phyloP scores from a whole-genome alignment of 257 asterid species.

The Anisodus acutangulus region DNA sequence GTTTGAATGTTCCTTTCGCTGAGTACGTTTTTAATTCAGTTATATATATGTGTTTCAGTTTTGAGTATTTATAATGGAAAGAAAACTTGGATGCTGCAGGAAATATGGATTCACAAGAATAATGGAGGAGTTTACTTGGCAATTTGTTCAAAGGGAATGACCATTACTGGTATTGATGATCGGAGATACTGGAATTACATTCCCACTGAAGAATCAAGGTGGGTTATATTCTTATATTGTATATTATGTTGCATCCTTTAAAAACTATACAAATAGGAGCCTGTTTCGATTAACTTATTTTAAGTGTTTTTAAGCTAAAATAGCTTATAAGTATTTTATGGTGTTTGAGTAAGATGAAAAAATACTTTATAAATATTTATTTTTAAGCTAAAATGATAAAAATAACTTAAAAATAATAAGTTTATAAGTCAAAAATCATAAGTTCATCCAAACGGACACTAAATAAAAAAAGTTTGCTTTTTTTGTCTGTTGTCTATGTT shows the following conservation, averaged over 20 bases:
- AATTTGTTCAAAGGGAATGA: conserved; percentile 72
- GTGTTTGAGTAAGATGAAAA: too few relatives aligned
- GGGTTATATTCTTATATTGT: conserved; percentile 17
- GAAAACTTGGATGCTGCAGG: conserved; percentile 41
- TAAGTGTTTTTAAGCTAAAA: too few relatives aligned
- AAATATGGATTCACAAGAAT: conserved; percentile 81
- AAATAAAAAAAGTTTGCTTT: too few relatives aligned
- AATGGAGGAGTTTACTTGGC: conserved; percentile 78
- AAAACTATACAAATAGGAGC: too few relatives aligned
- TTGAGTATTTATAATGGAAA: background rate
- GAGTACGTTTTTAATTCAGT: background rate
- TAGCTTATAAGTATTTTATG: too few relatives aligned
- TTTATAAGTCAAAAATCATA: too few relatives aligned
- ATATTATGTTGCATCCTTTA: background rate
- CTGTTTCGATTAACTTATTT: too few relatives aligned
- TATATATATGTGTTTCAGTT: background rate
- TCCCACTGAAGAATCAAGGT: conserved; percentile 80
- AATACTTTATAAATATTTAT: too few relatives aligned
- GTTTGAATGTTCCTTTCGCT: background rate
- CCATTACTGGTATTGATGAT: conserved; percentile 89
- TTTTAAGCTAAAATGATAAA: too few relatives aligned
- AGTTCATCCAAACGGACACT: too few relatives aligned
- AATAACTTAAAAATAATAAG: too few relatives aligned
- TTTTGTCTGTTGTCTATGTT: too few relatives aligned
- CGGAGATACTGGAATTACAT: conserved; percentile 91